Conservation (phyloP, 129 eudicot genomes). For the Artemisia annua region DNA sequence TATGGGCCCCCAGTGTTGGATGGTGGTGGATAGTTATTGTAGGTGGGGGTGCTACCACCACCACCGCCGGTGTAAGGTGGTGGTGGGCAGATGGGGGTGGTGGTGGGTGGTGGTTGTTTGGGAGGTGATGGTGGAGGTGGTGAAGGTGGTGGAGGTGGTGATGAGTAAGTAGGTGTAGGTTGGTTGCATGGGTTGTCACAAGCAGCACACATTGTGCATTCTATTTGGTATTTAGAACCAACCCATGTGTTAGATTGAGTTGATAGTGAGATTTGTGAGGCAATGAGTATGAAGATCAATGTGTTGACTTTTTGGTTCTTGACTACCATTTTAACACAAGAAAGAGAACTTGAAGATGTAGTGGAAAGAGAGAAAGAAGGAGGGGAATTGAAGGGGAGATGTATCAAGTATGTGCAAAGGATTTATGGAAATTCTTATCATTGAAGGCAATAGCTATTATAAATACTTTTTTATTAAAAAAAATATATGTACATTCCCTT, state of each 20-base stretch:
- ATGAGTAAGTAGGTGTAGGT: conserved; percentile 44
- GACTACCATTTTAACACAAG: conserved; percentile 17
- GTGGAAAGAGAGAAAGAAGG: not conserved
- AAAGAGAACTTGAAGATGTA: not conserved
- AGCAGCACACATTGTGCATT: conserved; percentile 89
- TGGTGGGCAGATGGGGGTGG: conserved; percentile 40
- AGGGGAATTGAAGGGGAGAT: not conserved
- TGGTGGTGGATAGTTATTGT: conserved; percentile 50
- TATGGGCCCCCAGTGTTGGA: conserved; percentile 37
- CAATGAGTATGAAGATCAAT: conserved; percentile 28
- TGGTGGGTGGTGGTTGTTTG: conserved; percentile 39
- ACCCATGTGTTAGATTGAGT: conserved; percentile 44
- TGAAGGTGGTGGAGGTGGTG: conserved; percentile 47
- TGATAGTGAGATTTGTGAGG: conserved; percentile 20
- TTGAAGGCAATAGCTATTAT: conserved; percentile 15
- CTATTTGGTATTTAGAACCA: conserved; percentile 75
- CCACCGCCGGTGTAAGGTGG: conserved; percentile 44
- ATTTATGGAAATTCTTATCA: conserved; percentile 11
- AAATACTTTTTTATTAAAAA: not conserved
- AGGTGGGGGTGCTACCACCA: conserved; percentile 14
- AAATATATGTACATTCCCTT: not conserved
- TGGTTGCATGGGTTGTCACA: conserved; percentile 85
- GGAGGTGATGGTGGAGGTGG: conserved; percentile 61
- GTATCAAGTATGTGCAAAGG: not conserved
- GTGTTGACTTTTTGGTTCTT: conserved; percentile 27